Base-by-base conservation (phyloP, 2,329 filamentous ascomycete species). In the Alternaria sp. region DNA sequence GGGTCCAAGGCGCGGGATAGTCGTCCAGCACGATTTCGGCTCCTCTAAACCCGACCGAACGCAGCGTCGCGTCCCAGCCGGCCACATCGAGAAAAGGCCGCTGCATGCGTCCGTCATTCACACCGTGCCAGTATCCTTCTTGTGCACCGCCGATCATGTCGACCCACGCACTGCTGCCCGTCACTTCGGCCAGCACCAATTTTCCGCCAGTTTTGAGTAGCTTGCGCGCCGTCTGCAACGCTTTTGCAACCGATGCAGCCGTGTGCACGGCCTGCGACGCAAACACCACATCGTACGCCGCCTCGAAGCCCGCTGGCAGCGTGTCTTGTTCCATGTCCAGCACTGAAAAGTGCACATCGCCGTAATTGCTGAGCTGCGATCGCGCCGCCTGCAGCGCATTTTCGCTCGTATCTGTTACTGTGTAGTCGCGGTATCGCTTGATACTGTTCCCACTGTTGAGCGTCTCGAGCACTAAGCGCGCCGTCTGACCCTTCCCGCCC, bases 171-270 rank as follows among this genome's bases (percentile, higher is more conserved):
- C 32, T 36, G 32, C 5, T 15, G 25, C 25, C 17, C 7, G 11
- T 21, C 47, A 12, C 57, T n/a, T 25, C 85, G 6, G 81, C 58
- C 0, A 85, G 28, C 5, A 86, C 28, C 0, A 87, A 69, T 49
- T 82, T 80, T 1, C 85, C 85, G 3, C 80, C 82, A 0, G 84
- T 81, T 25, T 68, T 68, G 1, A 77, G 62, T 7, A 77, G 58
- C 13, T 36, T 36, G 32, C 32, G 32, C 32, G 32, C 32, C 32
- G 32, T 36, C 32, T 36, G 32, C 32, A 36, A n/a, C 15, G 32
- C 57, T 67, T 10, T 66, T 47, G 9, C 25, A 30, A 57, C 75
- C 70, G 32, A 36, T 36, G 32, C 15, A 36, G 32, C 32, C 32
- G 32, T 36, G 32, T 36, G 32, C 32, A 36, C 15, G 32, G 32